A percentile compares a stretch with the other conserved stretches of the same genome.
Evolutionary conservation across 495 filamentous ascomycete species (phyloP).

Genomic region (Neurospora africana): DNA sequence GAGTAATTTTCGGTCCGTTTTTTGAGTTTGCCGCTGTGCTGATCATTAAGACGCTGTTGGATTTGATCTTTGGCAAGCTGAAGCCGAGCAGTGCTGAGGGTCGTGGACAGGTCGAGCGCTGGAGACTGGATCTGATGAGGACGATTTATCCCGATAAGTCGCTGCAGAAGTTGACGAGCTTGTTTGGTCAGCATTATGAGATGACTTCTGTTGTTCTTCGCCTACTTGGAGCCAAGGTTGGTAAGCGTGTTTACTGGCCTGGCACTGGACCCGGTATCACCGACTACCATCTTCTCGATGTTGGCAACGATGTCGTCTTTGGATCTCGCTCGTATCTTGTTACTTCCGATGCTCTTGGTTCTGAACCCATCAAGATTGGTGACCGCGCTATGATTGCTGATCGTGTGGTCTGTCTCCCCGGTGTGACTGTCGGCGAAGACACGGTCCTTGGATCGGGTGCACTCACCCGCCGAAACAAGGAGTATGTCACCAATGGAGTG

Average conservation of each 20-base stretch:
- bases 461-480: conserved; percentile 27
- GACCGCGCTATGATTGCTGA: conserved; percentile 32
- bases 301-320: conserved; percentile 38
- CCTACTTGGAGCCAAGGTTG: conserved; percentile 32
- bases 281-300: conserved; percentile 35
- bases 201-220: conserved; percentile 30
- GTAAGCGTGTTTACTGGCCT: conserved; percentile 38
- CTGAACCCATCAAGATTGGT: conserved; percentile 26
- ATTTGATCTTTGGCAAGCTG: conserved; percentile 21
- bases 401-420: conserved; percentile 25
- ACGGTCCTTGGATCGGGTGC: conserved; percentile 36
- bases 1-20: conserved; percentile 25
- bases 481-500: conserved; percentile 27
- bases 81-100: conserved; percentile 17
- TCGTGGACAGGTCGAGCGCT: conserved; percentile 20
- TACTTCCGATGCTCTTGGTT: conserved; percentile 34
- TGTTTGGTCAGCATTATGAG: conserved; percentile 35
- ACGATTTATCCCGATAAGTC: conserved; percentile 22
- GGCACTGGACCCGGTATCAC: conserved; percentile 34
- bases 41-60: conserved; percentile 1
- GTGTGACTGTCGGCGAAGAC: conserved; percentile 22
- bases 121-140: conserved; percentile 24
- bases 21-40: conserved; percentile 25
- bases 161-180: conserved; percentile 22
- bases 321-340: conserved; percentile 35